Evolutionary conservation across 78 protist genomes (phyloP), one percentile per base, ranked within the genome.

Genomic region (Speleostelium caveatum): DNA sequence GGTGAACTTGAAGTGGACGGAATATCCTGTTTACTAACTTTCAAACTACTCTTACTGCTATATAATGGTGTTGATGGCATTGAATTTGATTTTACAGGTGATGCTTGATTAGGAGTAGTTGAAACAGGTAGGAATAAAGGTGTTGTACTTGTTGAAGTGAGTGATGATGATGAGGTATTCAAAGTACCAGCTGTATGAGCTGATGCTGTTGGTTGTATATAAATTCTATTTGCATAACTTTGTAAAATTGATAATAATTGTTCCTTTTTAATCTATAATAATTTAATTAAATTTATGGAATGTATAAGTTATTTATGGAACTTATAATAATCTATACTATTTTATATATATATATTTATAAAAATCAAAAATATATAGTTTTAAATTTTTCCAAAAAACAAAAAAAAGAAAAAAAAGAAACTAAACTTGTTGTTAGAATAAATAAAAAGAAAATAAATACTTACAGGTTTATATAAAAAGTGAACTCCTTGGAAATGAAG

Each of bases 191-290:
- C 6, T 45, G 53, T 45, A 14, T 45, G 53, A 45, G 10, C 10
- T 45, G 53, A 10, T 45, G 4, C 10, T n/a, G 24, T 33, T 24
- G 16, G 22, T 61, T 28, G 28, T n/a, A 59, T 10, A 24, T 59
- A 24, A 59, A 3, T 58, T 21, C 12, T 21, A 28, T 24, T n/a
- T 1, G 66, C 3, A 61, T 32, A 30, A 1, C 19, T 61, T 17
- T n/a, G 36, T 24, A 24, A 24, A 59, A 78, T 49, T 10, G 41
- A 14, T 19, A 56, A 30, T 26, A 78, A 41, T 66, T 78, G 87
- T 53, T 78, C 87, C 30, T 69, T 78, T 78, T 78, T 78, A 53
- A 78, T 62, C n/a, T n/a, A n/a, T n/a, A n/a, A n/a, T n/a, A n/a
- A n/a, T n/a, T n/a, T n/a, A n/a, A n/a, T n/a, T n/a, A n/a, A n/a